Evolutionary conservation across 208 protist species (phyloP).

Genomic region (Acanthamoeba culbertsoni): DNA sequence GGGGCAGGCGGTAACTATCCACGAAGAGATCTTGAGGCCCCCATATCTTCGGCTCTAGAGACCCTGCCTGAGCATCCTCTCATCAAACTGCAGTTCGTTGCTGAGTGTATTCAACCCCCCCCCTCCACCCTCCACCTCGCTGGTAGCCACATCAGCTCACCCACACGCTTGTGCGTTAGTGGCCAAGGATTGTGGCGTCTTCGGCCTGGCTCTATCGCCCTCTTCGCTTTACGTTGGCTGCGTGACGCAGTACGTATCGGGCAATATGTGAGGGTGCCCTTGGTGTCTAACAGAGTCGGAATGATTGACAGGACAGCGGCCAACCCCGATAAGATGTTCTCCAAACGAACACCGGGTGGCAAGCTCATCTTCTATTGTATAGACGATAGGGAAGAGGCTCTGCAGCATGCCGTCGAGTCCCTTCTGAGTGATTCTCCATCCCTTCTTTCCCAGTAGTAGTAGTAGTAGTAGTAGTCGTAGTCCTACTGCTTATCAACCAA

Average conservation of each 20-base stretch:
- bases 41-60: background rate
- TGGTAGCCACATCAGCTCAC: too few relatives aligned
- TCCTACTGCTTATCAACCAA: background rate
- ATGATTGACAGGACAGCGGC: background rate
- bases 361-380: constrained; percentile 38
- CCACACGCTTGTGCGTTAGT: too few relatives aligned
- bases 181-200: background rate
- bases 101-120: background rate
- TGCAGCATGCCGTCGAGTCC: background rate
- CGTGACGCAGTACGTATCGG: background rate
- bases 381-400: background rate
- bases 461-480: background rate
- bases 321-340: constrained; percentile 43
- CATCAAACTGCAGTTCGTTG: background rate
- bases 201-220: background rate
- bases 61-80: constrained; percentile 2
- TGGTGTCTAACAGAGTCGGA: too few relatives aligned
- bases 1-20: background rate
- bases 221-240: background rate
- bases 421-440: background rate
- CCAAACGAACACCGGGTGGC: background rate
- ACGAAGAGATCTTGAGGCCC: background rate
- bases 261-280: too few relatives aligned
- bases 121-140: too few relatives aligned
- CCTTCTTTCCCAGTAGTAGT: background rate